Evolutionary conservation across 1,284 basidiomycete genomes (phyloP).

Genomic region (Cutaneotrichosporon daszewskae): DNA sequence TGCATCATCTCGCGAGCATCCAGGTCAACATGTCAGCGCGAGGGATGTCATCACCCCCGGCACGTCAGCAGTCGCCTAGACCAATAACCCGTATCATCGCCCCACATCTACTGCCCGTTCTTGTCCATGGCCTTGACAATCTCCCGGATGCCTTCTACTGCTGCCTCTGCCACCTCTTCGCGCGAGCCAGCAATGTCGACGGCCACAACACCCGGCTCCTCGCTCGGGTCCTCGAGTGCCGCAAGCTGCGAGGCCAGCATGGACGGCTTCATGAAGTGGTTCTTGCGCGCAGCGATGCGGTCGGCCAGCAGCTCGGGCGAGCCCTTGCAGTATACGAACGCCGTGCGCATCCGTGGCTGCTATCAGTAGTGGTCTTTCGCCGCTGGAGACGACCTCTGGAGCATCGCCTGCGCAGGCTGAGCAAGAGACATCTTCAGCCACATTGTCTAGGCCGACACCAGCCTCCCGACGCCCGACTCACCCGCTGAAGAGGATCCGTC

Average conservation of each 20-base stretch:
- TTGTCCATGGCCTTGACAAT: conserved; percentile 21
- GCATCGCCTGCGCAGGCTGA: too few relatives aligned
- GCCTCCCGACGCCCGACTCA: conserved; percentile 7
- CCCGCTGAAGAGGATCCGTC: too few relatives aligned
- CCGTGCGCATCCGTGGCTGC: conserved; percentile 53
- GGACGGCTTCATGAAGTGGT: conserved; percentile 80
- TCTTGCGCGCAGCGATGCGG: conserved; percentile 64
- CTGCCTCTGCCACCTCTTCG: conserved; percentile 56
- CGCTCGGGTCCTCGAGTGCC: conserved; percentile 67
- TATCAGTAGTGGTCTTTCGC: too few relatives aligned
- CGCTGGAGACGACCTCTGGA: too few relatives aligned
- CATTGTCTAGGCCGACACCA: background rate
- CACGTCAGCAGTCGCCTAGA: too few relatives aligned
- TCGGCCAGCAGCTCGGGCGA: conserved; percentile 58
- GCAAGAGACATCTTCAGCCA: background rate
- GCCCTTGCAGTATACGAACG: conserved; percentile 79
- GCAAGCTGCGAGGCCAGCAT: conserved; percentile 84
- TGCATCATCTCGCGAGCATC: too few relatives aligned
- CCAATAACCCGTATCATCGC: too few relatives aligned
- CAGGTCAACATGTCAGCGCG: too few relatives aligned
- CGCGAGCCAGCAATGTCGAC: conserved; percentile 58
- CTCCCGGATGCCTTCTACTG: conserved; percentile 34
- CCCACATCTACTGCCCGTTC: conserved; percentile 14
- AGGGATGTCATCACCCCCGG: too few relatives aligned
- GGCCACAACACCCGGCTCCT: conserved; percentile 62